Base-by-base conservation (phyloP, 1,284 basidiomycete species). In the Phellopilus nigrolimitatus region DNA sequence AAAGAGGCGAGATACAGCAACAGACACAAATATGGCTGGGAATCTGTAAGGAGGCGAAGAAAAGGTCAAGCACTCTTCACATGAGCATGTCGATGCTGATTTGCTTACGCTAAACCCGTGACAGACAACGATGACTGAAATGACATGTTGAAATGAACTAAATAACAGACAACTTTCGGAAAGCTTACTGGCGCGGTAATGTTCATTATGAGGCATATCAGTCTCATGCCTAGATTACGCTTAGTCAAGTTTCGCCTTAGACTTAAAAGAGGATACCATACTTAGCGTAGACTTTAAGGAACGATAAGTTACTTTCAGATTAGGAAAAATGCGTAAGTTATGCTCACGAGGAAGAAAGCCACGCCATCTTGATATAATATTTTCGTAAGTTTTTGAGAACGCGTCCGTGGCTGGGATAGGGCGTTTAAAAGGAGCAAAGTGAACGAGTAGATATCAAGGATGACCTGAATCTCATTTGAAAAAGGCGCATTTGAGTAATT, bases 371-470 rank as follows among this genome's bases (percentile, higher is more conserved):
- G 21, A 25, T 33, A 33, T 12, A 49, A 28, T 3, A 49, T 15
- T 10, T 24, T 13, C 30, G 43, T 15, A 12, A 49, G 48, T 13
- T 38, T 40, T 24, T 49, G 27, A 4, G 48, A 42, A 4, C 19
- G 25, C 4, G 48, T 31, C 7, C 48, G 48, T 13, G 48, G 48
- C 17, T 24, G 38, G 9, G 48, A 49, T n/a, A 43, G 30, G 15
- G 48, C 31, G 19, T 49, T 49, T 3, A 42, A 24, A 4, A 41
- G 30, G 12, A 49, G 40, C 5, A 49, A 17, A 5, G 28, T n/a
- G 38, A 42, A 42, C 1, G 39, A 25, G 24, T 49, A 49, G 15
- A 49, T n/a, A n/a, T 49, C 39, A 30, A 49, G 38, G 7, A 31
- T 17, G 31, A 49, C 38, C 48, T 49, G 15, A 15, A 12, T 15